phyloP scores from a whole-genome alignment of 768 basidiomycete genomes.

The Inosperma sp. region DNA sequence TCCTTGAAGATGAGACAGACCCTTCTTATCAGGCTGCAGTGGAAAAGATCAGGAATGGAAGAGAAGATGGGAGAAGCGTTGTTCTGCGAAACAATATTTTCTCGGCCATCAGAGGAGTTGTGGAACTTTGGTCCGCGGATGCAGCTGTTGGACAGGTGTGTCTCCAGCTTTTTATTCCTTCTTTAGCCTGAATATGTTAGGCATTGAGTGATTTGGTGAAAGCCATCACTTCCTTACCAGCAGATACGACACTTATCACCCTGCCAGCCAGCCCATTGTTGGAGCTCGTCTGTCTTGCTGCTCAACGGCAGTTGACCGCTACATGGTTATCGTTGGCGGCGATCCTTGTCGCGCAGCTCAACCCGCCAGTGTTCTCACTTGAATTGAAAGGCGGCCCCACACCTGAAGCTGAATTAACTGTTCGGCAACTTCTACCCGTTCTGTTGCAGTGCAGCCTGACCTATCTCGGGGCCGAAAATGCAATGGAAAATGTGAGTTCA shows the following conservation, averaged over 20 bases:
- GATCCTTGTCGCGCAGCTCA: slow-evolving; percentile 77
- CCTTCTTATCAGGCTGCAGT: slow-evolving; percentile 47
- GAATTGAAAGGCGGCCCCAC: slow-evolving; percentile 50
- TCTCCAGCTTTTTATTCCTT: slow-evolving; percentile 13
- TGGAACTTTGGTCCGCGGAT: slow-evolving; percentile 78
- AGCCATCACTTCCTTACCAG: slow-evolving; percentile 76
- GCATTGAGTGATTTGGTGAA: slow-evolving; percentile 80
- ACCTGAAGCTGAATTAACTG: slow-evolving; percentile 52
- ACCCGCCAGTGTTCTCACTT: slow-evolving; percentile 56
- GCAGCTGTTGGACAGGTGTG: slow-evolving; percentile 72
- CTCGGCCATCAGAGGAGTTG: slow-evolving; percentile 49
- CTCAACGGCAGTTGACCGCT: slow-evolving; percentile 66
- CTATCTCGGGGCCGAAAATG: slow-evolving; percentile 50
- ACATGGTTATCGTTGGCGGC: slow-evolving; percentile 82
- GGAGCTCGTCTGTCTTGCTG: slow-evolving; percentile 70
- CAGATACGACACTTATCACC: slow-evolving; percentile 73
- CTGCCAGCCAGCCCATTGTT: slow-evolving; percentile 78
- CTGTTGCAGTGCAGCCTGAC: slow-evolving; percentile 56
- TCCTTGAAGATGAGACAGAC: slow-evolving; percentile 54
- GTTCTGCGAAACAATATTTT: slow-evolving; percentile 67
- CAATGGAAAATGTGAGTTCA: slow-evolving; percentile 63
- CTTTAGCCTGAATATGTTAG: slow-evolving; percentile 33
- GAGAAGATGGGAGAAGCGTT: slow-evolving; percentile 59
- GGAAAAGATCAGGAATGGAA: slow-evolving; percentile 52
- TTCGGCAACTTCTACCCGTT: slow-evolving; percentile 50